These are phyloP conservation scores for Linum lewisii DNA, from an alignment of 345 rosid species.

Conservation along the genomic window DNA sequence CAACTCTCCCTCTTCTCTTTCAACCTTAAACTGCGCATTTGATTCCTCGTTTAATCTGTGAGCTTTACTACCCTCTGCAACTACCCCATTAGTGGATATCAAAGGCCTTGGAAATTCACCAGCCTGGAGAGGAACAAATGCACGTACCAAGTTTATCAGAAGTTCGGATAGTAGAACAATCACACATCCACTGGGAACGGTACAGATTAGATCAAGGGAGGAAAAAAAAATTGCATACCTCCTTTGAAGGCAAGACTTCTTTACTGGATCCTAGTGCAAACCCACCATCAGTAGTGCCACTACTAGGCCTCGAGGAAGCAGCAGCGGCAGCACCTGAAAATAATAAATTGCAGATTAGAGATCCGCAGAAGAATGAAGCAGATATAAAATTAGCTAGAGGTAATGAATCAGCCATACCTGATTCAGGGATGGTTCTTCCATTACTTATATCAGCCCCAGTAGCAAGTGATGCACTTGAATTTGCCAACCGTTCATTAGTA, in stretches of 20 bases:
- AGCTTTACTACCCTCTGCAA: constrained; percentile 32
- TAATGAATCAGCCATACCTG: constrained; percentile 32
- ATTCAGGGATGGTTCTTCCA: constrained; percentile 37
- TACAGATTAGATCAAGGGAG: no score
- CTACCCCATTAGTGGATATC: constrained; percentile 41
- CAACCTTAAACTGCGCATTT: constrained; percentile 46
- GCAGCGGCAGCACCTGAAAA: constrained; percentile 46
- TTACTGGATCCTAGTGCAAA: constrained; percentile 44
- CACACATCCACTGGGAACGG: background rate
- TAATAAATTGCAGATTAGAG: constrained; percentile 21
- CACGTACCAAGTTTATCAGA: constrained; percentile 12
- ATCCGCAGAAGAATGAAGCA: constrained; percentile 2
- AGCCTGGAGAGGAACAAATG: constrained; percentile 37
- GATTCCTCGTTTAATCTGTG: constrained; percentile 45
- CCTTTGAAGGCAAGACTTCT: constrained; percentile 37
- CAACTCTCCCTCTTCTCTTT: constrained; percentile 97
- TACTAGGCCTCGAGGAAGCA: constrained; percentile 41
- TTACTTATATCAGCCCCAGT: constrained; percentile 37
- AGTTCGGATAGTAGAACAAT: background rate
- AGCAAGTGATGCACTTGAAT: constrained; percentile 27
- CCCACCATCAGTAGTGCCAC: constrained; percentile 35
- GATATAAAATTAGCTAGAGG: background rate
- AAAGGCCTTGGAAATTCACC: constrained; percentile 36
- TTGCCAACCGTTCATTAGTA: constrained; percentile 25
- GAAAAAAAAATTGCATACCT: constrained; percentile 62